These are phyloP conservation scores for Lachnellula cervina DNA, from an alignment of 2,329 filamentous ascomycete species.

Conservation along the genomic window DNA sequence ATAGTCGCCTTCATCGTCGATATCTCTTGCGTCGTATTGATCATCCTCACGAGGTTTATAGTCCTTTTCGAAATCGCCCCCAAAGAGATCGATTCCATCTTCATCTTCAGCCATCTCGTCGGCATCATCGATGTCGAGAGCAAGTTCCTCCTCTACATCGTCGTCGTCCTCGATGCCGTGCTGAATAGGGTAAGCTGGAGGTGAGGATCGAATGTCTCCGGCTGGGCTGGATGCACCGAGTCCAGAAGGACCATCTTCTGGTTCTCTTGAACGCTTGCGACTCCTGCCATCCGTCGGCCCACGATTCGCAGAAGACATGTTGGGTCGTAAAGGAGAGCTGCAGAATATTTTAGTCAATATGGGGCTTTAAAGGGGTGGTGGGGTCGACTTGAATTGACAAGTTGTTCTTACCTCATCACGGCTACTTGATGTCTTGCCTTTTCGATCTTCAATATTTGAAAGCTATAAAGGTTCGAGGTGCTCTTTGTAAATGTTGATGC, in stretches of 20 bases:
- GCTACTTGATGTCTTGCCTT: neutral
- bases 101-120: slow-evolving; percentile 80
- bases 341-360: slow-evolving; percentile 4
- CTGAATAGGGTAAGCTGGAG: slow-evolving; percentile 56
- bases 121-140: slow-evolving; percentile 70
- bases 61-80: slow-evolving; percentile 66
- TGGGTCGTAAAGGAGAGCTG: slow-evolving; percentile 78
- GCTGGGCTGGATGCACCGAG: slow-evolving; percentile 50
- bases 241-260: slow-evolving; percentile 55
- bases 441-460: neutral
- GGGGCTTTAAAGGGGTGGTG: slow-evolving; percentile 29
- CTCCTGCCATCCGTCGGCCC: slow-evolving; percentile 49
- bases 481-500: neutral
- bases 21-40: slow-evolving; percentile 62
- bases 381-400: slow-evolving; percentile 2
- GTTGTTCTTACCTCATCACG: slow-evolving; percentile 32
- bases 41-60: slow-evolving; percentile 66
- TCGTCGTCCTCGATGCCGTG: slow-evolving; percentile 64
- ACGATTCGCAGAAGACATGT: slow-evolving; percentile 78
- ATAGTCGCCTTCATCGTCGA: slow-evolving; percentile 75
- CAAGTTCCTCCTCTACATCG: slow-evolving; percentile 66
- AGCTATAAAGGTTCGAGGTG: neutral
- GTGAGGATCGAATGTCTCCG: slow-evolving; percentile 56
- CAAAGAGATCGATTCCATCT: slow-evolving; percentile 74
- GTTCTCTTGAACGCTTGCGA: slow-evolving; percentile 61